A percentile compares a stretch with the other conserved stretches of the same genome.
Conservation (phyloP, 768 basidiomycete species). For the Rhizopogon vulgaris region DNA sequence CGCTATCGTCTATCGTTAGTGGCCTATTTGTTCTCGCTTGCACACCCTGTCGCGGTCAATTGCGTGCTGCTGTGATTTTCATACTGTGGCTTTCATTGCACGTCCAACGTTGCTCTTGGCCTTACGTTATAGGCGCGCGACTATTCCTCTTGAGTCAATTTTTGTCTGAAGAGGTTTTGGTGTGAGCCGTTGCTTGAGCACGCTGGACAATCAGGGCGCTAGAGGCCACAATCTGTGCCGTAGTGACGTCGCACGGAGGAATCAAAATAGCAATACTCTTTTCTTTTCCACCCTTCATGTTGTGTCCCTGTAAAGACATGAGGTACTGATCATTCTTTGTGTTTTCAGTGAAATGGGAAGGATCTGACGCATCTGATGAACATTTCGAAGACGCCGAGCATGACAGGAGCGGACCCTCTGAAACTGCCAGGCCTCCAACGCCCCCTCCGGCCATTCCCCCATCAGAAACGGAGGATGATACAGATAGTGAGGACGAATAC, state of each 20-base stretch:
- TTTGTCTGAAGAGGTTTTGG: slow-evolving; percentile 16
- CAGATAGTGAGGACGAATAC: slow-evolving; percentile 69
- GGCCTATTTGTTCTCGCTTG: slow-evolving; percentile 21
- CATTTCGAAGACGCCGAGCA: slow-evolving; percentile 14
- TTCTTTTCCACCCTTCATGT: slow-evolving; percentile 11
- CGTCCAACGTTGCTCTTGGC: slow-evolving; percentile 24
- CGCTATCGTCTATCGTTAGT: slow-evolving; percentile 27
- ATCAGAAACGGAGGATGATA: slow-evolving; percentile 45
- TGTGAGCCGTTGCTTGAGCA: slow-evolving; percentile 28
- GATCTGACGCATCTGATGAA: slow-evolving; percentile 51
- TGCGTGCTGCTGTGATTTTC: slow-evolving; percentile 20
- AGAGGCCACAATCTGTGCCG: background rate
- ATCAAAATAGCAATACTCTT: background rate
- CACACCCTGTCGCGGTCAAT: slow-evolving; percentile 30
- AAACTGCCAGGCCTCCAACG: slow-evolving; percentile 9
- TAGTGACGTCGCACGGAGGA: slow-evolving; percentile 2
- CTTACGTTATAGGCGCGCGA: slow-evolving; percentile 29
- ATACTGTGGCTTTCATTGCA: slow-evolving; percentile 12
- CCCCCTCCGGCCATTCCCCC: slow-evolving; percentile 28
- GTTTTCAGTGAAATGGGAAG: slow-evolving; percentile 69
- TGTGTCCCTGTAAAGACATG: slow-evolving; percentile 4
- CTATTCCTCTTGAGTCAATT: slow-evolving; percentile 30
- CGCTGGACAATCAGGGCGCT: slow-evolving; percentile 10
- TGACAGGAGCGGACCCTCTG: slow-evolving; percentile 17
- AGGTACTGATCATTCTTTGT: slow-evolving; percentile 24